Conservation (phyloP, 768 basidiomycete genomes). For the Phylloporus sp. region DNA sequence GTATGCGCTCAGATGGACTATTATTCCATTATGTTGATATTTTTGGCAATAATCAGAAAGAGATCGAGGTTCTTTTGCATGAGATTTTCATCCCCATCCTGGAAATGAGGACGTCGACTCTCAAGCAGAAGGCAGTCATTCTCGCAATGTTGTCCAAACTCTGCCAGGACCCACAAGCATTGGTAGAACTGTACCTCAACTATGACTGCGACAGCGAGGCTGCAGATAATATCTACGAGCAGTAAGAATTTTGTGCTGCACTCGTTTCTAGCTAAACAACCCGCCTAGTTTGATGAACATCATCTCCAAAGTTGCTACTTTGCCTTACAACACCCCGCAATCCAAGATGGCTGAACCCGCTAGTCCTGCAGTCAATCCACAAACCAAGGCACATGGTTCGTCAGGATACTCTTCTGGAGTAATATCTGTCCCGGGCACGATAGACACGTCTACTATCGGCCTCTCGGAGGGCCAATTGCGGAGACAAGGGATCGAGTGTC, state of each 20-base stretch:
- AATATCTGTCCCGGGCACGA: constrained; percentile 59
- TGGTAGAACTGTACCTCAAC: constrained; percentile 98
- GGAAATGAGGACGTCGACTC: constrained; percentile 94
- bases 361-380: constrained; percentile 57
- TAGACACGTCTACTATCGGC: constrained; percentile 65
- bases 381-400: constrained; percentile 32
- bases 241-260: constrained; percentile 43
- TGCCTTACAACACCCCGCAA: constrained; percentile 44
- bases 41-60: constrained; percentile 62
- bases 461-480: constrained; percentile 81
- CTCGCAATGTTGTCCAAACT: constrained; percentile 83
- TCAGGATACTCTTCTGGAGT: constrained; percentile 60
- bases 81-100: constrained; percentile 98
- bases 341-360: constrained; percentile 53
- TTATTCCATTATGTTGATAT: constrained; percentile 7
- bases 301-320: constrained; percentile 84
- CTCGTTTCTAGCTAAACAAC: constrained; percentile 5
- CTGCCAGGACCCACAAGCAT: constrained; percentile 93
- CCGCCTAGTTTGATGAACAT: constrained; percentile 81
- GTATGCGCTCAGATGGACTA: constrained; percentile 34
- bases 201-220: constrained; percentile 98
- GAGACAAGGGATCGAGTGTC: constrained; percentile 91
- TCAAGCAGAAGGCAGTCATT: constrained; percentile 93
- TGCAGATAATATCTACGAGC: constrained; percentile 95
- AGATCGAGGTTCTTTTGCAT: constrained; percentile 96